Percentiles rank a stretch among this genome's conserved stretches.
Evolutionary conservation across 306 rosid species (phyloP).

Genomic region (Nissolia schottii): DNA sequence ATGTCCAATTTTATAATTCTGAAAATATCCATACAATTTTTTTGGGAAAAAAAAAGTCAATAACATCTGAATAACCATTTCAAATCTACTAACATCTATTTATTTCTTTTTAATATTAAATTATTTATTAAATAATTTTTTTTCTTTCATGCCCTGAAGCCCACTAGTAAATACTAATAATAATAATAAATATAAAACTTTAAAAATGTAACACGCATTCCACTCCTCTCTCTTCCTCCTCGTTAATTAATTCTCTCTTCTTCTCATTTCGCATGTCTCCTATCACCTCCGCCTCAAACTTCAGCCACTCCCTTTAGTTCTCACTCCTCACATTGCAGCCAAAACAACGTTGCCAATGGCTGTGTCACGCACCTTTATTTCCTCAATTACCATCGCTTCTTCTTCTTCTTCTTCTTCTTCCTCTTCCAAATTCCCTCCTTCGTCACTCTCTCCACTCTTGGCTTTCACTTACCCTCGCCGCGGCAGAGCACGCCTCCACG

Average conservation of each 20-base stretch:
- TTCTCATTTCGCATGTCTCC: not conserved
- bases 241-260: not conserved
- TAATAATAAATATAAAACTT: too few species aligned
- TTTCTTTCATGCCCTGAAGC: too few species aligned
- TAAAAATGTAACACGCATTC: not conserved
- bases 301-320: not conserved
- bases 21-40: too few species aligned
- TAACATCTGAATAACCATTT: too few species aligned
- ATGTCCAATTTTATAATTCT: too few species aligned
- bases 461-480: not conserved
- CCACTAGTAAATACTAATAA: too few species aligned
- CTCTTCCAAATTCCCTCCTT: constrained; percentile 19
- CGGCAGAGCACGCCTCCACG: not conserved
- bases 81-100: too few species aligned
- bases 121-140: too few species aligned
- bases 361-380: constrained; percentile 3
- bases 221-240: not conserved
- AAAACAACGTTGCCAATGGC: constrained; percentile 16
- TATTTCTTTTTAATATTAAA: too few species aligned
- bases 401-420: constrained; percentile 25
- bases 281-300: not conserved
- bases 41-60: too few species aligned
- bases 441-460: constrained; percentile 9
- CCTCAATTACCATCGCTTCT: constrained; percentile 40
- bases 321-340: not conserved